A percentile compares a stretch with the other conserved stretches of the same genome.
Evolutionary conservation across 164 flowering plant species (phyloP).

Genomic region (Stephania japonica): DNA sequence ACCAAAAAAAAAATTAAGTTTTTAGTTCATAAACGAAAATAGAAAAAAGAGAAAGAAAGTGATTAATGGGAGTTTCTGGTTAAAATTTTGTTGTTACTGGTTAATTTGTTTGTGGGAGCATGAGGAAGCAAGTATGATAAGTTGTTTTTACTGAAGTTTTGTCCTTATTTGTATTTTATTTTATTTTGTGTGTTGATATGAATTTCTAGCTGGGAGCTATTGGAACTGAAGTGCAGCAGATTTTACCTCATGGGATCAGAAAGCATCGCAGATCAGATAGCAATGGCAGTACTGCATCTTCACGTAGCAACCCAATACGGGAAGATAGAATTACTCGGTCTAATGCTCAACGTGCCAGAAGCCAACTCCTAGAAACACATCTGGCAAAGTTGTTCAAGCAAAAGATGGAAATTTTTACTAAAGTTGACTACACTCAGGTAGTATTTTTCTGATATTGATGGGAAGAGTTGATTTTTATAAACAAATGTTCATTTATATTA

Average conservation of each 20-base stretch:
- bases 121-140: neutral
- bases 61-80: neutral
- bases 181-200: no score
- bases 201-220: conserved; percentile 55
- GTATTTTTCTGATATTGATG: neutral
- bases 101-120: no score
- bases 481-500: conserved; percentile 6
- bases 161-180: neutral
- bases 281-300: conserved; percentile 86
- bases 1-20: neutral
- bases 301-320: conserved; percentile 83
- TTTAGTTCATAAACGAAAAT: neutral
- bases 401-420: conserved; percentile 94
- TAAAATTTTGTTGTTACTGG: neutral
- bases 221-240: conserved; percentile 68
- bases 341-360: conserved; percentile 76
- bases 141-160: neutral
- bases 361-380: conserved; percentile 96
- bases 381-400: conserved; percentile 94
- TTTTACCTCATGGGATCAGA: conserved; percentile 60
- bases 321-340: conserved; percentile 67
- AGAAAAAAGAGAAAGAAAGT: neutral
- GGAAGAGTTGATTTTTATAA: neutral
- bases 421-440: conserved; percentile 92
- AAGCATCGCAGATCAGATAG: conserved; percentile 86